Evolutionary conservation across 306 rosid species (phyloP), one percentile per base, ranked within the genome.

Genomic region (Citrullus colocynthis): DNA sequence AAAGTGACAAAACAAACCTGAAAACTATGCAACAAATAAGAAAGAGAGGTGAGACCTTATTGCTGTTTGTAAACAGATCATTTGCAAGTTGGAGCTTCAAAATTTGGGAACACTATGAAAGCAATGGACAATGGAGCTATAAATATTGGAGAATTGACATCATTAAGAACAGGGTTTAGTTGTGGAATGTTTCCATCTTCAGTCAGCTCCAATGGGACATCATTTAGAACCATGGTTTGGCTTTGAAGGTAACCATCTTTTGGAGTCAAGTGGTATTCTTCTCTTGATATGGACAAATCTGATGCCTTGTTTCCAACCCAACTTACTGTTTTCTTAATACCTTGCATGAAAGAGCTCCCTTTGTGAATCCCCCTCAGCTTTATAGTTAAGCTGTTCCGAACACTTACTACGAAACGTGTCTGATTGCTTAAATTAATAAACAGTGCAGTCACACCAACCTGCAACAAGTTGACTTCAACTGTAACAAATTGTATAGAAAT

Each of bases 351-450:
- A 10, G 88, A 75, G 48, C 78, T 82, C 58, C 83, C 88, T 75
- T 11, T 36, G 28, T 2, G 74, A 36, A 49, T 78, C 78, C 20
- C 80, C 56, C 54, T 87, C 51, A 59, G 32, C 51, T 77, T 11
- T 24, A 32, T 1, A 13, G 52, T 74, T 83, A 78, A 74, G 16
- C 71, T 71, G 9, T 85, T 91, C 74, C 77, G 78, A 65, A 85
- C 80, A 24, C 58, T 61, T 75, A 88, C 81, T 72, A 62, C 64
- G 83, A 90, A 95, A 64, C 76, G 75, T 14, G 97, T 90, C 80
- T 86, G 88, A 4, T 91, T 90, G 91, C 97, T 95, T n/a, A 95
- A 78, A 76, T 95, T 95, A 81, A 95, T 90, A 28, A 95, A 83
- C 66, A 95, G 82, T 52, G 88, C 75, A 69, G 99, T 89, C 74